Percentiles rank a stretch among this genome's conserved stretches.
These are phyloP conservation scores for Aspergillus avenaceus DNA, from an alignment of 495 filamentous ascomycete genomes.

Conservation along the genomic window DNA sequence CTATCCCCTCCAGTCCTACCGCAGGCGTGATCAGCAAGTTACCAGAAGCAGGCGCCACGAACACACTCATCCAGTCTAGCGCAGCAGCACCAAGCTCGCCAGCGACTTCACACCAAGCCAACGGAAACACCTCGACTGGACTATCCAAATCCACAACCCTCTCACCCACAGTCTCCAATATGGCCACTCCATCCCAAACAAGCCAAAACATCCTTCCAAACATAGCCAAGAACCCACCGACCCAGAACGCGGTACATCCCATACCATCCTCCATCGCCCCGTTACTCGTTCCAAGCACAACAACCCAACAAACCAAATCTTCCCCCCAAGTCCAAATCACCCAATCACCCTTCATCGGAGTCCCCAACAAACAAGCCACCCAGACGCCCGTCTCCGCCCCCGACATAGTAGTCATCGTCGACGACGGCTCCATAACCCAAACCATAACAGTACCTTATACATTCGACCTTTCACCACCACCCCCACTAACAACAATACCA, in stretches of 20 bases:
- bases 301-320: neutral
- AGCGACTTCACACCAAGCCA: neutral
- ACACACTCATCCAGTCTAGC: neutral
- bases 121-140: no score
- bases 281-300: neutral
- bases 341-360: neutral
- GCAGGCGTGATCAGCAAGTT: neutral
- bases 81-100: neutral
- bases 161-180: neutral
- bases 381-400: neutral
- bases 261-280: neutral
- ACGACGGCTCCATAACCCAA: neutral
- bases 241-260: neutral
- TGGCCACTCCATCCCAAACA: neutral
- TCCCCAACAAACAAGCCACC: neutral
- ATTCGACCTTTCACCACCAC: neutral
- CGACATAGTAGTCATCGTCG: neutral
- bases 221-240: neutral
- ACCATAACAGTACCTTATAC: neutral
- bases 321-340: neutral
- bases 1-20: neutral
- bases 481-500: neutral
- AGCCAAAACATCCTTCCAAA: neutral
- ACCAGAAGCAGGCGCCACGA: neutral
- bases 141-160: neutral